Evolutionary conservation across 176 grass and related monocot species (phyloP), one percentile per base, ranked within the genome.

Genomic region (Oryza rufipogon): DNA sequence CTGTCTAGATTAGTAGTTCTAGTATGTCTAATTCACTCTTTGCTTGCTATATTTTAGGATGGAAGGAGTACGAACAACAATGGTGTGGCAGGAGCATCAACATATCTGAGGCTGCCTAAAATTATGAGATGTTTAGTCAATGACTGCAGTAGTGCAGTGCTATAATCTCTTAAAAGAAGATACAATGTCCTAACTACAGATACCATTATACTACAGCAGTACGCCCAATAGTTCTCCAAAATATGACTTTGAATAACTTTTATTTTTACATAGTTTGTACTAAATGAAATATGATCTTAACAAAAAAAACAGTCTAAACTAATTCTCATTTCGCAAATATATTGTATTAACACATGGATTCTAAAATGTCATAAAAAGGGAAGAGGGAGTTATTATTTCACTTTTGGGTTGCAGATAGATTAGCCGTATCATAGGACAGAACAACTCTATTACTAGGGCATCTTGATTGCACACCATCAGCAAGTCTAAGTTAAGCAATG

Each of bases 401-500:
- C 6, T 63, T 22, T 63, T 23, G 58, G 19, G 9, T 63, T 63
- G 58, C 58, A 61, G 20, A 11, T 23, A 63, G n/a, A 58, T 19
- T 58, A 20, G 17, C 17, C 15, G 0, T 56, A 58, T 58, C 52
- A 58, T 20, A 58, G 17, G 17, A 58, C 2, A 5, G 14, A 20
- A 58, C 52, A 58, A 7, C 19, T 58, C 4, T 5, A 51, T 51
- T 16, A 51, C 48, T 15, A 5, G 52, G 17, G 2, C 1, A 58
- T 20, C 52, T 58, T 58, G 17, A 20, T 58, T 20, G 5, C 16
- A 6, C 14, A 16, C 48, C 48, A 51, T 4, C 14, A 16, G 48
- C 16, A 52, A 52, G 42, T 48, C 19, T 7, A 28, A 44, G 13
- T 33, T 75, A 75, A 75, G 51, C 52, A 58, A 87, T 87, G 64